Percentiles rank a stretch among this genome's conserved stretches.
phyloP scores from a whole-genome alignment of 2,329 filamentous ascomycete genomes.

The Aspergillus terreus region DNA sequence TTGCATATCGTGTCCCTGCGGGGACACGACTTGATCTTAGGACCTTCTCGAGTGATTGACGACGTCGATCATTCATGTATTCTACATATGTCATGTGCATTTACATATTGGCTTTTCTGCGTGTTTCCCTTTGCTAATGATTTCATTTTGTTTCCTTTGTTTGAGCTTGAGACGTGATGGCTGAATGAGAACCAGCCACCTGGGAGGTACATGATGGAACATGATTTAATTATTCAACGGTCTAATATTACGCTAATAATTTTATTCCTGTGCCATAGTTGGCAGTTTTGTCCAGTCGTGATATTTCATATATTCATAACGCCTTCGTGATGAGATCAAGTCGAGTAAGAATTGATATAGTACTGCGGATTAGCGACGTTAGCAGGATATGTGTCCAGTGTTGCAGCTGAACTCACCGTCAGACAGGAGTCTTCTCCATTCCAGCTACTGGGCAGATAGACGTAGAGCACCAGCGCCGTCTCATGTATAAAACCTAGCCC shows the following conservation, averaged over 20 bases:
- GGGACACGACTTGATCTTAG: constrained; percentile 3
- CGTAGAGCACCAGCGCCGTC: constrained; percentile 44
- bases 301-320: not conserved
- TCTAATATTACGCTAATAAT: constrained; percentile 10
- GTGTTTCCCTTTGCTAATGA: constrained; percentile 5
- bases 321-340: constrained; percentile 17
- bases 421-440: constrained; percentile 44
- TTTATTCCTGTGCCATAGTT: not conserved
- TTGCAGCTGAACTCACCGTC: constrained; percentile 33
- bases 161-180: constrained; percentile 5
- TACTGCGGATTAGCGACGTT: constrained; percentile 27
- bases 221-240: constrained; percentile 6
- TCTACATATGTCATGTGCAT: constrained; percentile 10
- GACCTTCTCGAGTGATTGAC: constrained; percentile 6
- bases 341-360: constrained; percentile 44
- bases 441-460: constrained; percentile 41
- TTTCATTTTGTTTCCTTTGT: constrained; percentile 5
- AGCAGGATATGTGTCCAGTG: not conserved
- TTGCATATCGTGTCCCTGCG: constrained; percentile 9
- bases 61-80: constrained; percentile 4
- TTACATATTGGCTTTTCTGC: not conserved
- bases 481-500: constrained; percentile 42
- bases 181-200: not conserved
- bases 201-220: constrained; percentile 3
- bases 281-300: not conserved